These are phyloP conservation scores for Saksenaea vasiformis DNA, from an alignment of 371 early-diverging fungal genomes.

Conservation along the genomic window DNA sequence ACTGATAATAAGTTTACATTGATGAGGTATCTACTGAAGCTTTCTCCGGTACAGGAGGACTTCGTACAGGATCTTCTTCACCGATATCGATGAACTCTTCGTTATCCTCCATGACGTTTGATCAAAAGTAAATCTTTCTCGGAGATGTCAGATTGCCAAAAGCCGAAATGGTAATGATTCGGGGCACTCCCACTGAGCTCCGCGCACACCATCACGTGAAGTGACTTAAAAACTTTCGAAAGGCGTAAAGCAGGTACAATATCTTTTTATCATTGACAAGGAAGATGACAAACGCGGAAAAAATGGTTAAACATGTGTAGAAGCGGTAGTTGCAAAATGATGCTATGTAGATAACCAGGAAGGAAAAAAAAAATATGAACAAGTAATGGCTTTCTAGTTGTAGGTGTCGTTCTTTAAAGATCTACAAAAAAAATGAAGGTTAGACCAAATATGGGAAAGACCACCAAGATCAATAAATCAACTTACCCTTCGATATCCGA, in stretches of 20 bases:
- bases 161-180: not conserved
- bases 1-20: not conserved
- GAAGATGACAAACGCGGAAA: too few relatives aligned
- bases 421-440: not conserved
- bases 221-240: too few relatives aligned
- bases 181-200: too few relatives aligned
- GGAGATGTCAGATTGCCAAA: not conserved
- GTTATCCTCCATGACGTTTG: not conserved
- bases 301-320: too few relatives aligned
- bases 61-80: not conserved
- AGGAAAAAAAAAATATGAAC: constrained; percentile 3
- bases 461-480: not conserved
- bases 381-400: constrained; percentile 17
- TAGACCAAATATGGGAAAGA: not conserved
- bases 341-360: constrained; percentile 6
- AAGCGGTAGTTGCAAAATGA: not conserved
- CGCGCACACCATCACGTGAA: too few relatives aligned
- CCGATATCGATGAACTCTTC: constrained; percentile 1
- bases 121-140: not conserved
- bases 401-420: constrained; percentile 42
- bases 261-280: too few relatives aligned
- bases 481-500: constrained; percentile 61
- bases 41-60: not conserved
- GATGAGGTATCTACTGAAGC: not conserved
- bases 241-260: too few relatives aligned